Percentiles rank a stretch among this genome's conserved stretches.
phyloP scores from a whole-genome alignment of 805 yeast genomes.

The Yamadazyma insecticola region DNA sequence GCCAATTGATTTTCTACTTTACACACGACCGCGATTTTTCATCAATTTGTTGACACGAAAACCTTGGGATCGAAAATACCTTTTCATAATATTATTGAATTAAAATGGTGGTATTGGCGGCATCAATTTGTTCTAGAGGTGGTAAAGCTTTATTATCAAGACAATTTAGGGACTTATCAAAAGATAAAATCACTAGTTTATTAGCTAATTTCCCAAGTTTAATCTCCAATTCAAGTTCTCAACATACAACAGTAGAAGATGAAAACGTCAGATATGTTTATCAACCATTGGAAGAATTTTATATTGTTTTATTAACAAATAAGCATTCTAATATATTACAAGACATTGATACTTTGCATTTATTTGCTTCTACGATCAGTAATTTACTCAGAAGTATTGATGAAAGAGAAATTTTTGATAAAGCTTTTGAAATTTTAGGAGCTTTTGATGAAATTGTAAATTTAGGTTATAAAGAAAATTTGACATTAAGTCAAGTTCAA shows the following conservation, averaged over 20 bases:
- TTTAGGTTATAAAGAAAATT: constrained; percentile 85
- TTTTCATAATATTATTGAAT: too few species aligned
- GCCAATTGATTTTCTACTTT: too few species aligned
- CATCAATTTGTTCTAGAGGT: constrained; percentile 87
- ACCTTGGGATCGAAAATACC: too few species aligned
- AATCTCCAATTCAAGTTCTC: constrained; percentile 62
- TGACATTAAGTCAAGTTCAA: constrained; percentile 74
- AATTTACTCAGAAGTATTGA: constrained; percentile 66
- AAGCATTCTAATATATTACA: constrained; percentile 87
- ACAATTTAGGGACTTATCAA: constrained; percentile 81
- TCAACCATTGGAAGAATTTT: constrained; percentile 92
- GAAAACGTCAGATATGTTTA: constrained; percentile 89
- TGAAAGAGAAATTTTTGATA: constrained; percentile 76
- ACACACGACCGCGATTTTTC: too few species aligned
- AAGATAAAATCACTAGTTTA: constrained; percentile 81
- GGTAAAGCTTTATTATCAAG: constrained; percentile 92
- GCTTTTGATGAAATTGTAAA: constrained; percentile 93
- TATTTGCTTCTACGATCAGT: constrained; percentile 78
- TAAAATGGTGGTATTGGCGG: constrained; percentile 81
- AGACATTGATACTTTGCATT: constrained; percentile 87
- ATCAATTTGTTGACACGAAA: too few species aligned
- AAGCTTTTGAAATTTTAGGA: constrained; percentile 82
- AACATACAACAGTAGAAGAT: constrained; percentile 92
- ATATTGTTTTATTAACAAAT: constrained; percentile 86
- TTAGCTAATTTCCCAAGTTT: constrained; percentile 82